Percentiles rank a stretch among this genome's conserved stretches.
Conservation (phyloP, 495 filamentous ascomycete genomes). For the Podospora australis region DNA sequence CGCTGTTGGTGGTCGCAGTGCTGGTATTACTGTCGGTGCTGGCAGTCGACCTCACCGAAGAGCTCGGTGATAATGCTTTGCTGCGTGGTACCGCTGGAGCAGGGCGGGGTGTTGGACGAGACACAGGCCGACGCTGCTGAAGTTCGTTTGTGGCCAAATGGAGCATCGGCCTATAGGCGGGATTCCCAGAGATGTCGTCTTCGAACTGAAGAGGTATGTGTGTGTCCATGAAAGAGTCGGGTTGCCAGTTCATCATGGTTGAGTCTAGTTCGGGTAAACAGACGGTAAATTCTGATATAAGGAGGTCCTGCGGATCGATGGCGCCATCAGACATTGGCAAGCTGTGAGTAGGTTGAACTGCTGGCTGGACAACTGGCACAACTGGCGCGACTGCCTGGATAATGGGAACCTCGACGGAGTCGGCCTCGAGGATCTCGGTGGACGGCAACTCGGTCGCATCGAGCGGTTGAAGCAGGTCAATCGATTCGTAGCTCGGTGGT, state of each 20-base stretch:
- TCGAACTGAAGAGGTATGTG: neutral
- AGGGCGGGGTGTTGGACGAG: constrained; percentile 16
- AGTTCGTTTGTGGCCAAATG: constrained; percentile 27
- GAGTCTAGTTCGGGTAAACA: constrained; percentile 29
- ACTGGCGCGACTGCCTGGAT: too few relatives aligned
- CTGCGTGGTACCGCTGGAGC: constrained; percentile 15
- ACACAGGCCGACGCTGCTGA: constrained; percentile 16
- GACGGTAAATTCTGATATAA: constrained; percentile 7
- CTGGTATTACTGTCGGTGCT: constrained; percentile 10
- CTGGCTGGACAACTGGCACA: too few relatives aligned
- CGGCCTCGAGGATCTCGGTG: constrained; percentile 39
- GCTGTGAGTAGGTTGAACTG: too few relatives aligned
- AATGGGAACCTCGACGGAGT: constrained; percentile 31
- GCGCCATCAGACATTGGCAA: constrained; percentile 10
- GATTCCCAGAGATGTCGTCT: constrained; percentile 2
- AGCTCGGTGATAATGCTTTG: constrained; percentile 33
- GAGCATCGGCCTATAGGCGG: constrained; percentile 16
- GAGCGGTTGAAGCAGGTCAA: constrained; percentile 3
- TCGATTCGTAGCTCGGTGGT: constrained; percentile 41
- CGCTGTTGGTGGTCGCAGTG: neutral
- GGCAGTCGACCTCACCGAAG: constrained; percentile 31
- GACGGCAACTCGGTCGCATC: constrained; percentile 32
- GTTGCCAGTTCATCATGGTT: constrained; percentile 22
- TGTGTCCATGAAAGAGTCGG: constrained; percentile 3
- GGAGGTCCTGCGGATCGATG: constrained; percentile 28